Evolutionary conservation across 148 eudicot genomes (phyloP).

Genomic region (Simmondsia chinensis): DNA sequence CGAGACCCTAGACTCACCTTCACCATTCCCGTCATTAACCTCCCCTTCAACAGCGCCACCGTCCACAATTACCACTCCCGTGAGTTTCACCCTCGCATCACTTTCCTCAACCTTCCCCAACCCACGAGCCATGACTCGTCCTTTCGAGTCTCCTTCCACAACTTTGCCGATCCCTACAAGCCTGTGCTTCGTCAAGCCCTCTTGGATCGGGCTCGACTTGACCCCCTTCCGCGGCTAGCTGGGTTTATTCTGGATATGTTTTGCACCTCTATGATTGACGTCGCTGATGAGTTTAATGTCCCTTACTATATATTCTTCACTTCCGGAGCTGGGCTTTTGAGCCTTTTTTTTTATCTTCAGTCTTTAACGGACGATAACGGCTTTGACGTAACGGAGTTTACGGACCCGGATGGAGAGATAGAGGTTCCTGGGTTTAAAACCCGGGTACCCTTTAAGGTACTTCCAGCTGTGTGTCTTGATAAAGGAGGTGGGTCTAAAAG

Average conservation of each 20-base stretch:
- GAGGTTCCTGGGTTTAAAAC: constrained; percentile 19
- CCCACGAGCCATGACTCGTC: not conserved
- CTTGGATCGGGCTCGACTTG: constrained; percentile 1
- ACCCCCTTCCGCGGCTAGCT: not conserved
- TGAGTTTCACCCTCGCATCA: constrained; percentile 9
- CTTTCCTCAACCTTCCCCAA: constrained; percentile 9
- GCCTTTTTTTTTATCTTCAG: constrained; percentile 14
- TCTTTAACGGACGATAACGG: constrained; percentile 5
- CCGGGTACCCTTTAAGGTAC: constrained; percentile 13
- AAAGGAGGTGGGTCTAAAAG: not conserved
- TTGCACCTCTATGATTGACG: constrained; percentile 22
- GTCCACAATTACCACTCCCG: constrained; percentile 13
- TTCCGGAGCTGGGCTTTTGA: constrained; percentile 12
- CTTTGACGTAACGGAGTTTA: constrained; percentile 7
- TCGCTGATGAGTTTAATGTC: constrained; percentile 20
- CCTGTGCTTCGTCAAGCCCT: constrained; percentile 15
- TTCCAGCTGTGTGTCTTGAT: constrained; percentile 11
- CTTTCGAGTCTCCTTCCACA: not conserved
- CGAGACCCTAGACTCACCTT: constrained; percentile 17
- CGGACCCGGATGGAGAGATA: constrained; percentile 2
- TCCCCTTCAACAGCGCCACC: constrained; percentile 3
- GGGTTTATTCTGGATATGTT: constrained; percentile 31
- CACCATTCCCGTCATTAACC: constrained; percentile 30
- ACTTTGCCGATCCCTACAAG: constrained; percentile 3
- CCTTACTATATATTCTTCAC: constrained; percentile 28